Evolutionary conservation across 2,329 filamentous ascomycete species (phyloP).

Genomic region (Fusarium compactum): DNA sequence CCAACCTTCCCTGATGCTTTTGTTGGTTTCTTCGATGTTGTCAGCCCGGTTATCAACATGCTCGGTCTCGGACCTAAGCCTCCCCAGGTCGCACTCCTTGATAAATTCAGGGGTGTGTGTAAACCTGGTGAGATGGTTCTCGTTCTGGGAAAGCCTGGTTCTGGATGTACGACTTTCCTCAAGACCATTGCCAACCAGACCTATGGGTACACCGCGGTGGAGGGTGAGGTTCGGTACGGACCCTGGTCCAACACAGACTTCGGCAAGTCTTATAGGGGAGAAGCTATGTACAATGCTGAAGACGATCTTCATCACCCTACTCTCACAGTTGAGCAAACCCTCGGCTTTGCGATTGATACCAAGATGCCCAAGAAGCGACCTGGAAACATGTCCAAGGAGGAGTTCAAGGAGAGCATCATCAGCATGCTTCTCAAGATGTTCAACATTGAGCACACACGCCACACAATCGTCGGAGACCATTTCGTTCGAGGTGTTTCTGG

Average conservation of each 20-base stretch:
- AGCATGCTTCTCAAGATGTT: slow-evolving; percentile 87
- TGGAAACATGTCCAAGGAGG: slow-evolving; percentile 75
- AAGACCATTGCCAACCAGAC: slow-evolving; percentile 76
- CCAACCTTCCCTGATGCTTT: slow-evolving; percentile 83
- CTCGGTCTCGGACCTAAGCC: slow-evolving; percentile 76
- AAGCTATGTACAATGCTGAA: slow-evolving; percentile 83
- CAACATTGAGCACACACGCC: slow-evolving; percentile 88
- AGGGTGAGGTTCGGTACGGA: slow-evolving; percentile 81
- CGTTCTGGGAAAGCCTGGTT: slow-evolving; percentile 82
- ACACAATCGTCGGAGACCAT: slow-evolving; percentile 86
- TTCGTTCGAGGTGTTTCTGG: slow-evolving; percentile 83
- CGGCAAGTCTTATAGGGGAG: slow-evolving; percentile 71
- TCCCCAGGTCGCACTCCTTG: slow-evolving; percentile 77
- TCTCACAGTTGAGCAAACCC: slow-evolving; percentile 87
- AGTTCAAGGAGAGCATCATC: slow-evolving; percentile 83
- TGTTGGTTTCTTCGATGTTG: slow-evolving; percentile 80
- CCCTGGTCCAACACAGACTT: slow-evolving; percentile 79
- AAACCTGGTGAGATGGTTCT: slow-evolving; percentile 90
- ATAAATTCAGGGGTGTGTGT: slow-evolving; percentile 76
- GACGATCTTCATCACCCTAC: slow-evolving; percentile 89
- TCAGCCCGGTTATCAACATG: slow-evolving; percentile 71
- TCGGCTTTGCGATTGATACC: slow-evolving; percentile 85
- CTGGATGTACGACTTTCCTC: slow-evolving; percentile 77
- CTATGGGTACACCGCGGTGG: slow-evolving; percentile 65
- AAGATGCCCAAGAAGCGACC: slow-evolving; percentile 87